phyloP scores from a whole-genome alignment of 352 stramenopile species.

The Globisporangium perplexum region DNA sequence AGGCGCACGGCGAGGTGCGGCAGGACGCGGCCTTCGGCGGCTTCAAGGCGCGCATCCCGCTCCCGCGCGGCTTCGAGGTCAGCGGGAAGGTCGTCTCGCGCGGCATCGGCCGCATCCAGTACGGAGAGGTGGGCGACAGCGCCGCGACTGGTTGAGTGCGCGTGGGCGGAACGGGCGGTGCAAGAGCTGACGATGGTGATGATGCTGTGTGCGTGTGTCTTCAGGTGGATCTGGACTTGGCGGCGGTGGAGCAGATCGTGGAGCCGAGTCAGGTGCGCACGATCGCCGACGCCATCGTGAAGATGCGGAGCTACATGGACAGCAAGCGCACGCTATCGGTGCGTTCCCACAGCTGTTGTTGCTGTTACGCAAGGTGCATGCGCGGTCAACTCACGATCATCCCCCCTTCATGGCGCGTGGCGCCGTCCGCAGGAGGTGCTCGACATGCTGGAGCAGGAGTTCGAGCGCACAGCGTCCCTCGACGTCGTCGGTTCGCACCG shows the following conservation, averaged over 20 bases:
- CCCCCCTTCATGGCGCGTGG: background rate
- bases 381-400: background rate
- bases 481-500: conserved; percentile 48
- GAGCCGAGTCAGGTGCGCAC: conserved; percentile 84
- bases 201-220: background rate
- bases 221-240: conserved; percentile 80
- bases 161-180: background rate
- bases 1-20: conserved; percentile 41
- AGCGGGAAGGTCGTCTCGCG: conserved; percentile 77
- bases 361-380: background rate
- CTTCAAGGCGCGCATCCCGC: conserved; percentile 46
- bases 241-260: conserved; percentile 85
- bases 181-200: background rate
- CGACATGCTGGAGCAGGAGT: conserved; percentile 52
- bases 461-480: conserved; percentile 57
- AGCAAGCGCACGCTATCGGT: conserved; percentile 50
- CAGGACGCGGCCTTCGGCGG: conserved; percentile 45
- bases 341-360: conserved; percentile 1
- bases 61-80: conserved; percentile 47
- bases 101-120: conserved; percentile 75
- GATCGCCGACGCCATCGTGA: conserved; percentile 68
- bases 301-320: conserved; percentile 50
- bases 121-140: conserved; percentile 53
- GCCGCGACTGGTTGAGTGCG: background rate
- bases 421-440: conserved; percentile 42